phyloP scores from a whole-genome alignment of 108 stramenopile species.

The Discostella pseudostelligera region DNA sequence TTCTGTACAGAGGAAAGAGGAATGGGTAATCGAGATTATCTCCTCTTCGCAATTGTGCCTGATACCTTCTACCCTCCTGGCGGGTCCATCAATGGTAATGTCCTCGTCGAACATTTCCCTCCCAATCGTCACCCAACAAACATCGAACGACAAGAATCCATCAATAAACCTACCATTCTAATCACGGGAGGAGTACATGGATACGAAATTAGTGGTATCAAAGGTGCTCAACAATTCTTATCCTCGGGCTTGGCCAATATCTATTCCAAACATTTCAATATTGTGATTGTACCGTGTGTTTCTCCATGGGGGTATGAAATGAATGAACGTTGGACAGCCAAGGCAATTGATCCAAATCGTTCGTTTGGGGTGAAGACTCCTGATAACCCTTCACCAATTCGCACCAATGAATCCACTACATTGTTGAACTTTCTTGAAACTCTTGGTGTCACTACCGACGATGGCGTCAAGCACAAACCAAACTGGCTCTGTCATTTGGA shows the following conservation, averaged over 20 bases:
- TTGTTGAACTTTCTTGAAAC: conserved; percentile 23
- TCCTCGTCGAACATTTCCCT: conserved; percentile 24
- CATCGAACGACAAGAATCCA: background rate
- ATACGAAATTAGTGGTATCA: conserved; percentile 37
- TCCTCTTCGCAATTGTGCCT: no score
- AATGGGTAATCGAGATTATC: background rate
- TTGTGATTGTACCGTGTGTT: conserved; percentile 11
- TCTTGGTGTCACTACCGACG: background rate
- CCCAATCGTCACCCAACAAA: conserved; percentile 7
- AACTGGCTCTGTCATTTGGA: conserved; percentile 59
- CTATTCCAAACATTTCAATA: background rate
- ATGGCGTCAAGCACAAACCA: background rate
- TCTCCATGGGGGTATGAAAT: conserved; percentile 38
- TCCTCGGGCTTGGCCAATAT: background rate
- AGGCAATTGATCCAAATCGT: conserved; percentile 58
- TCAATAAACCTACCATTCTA: conserved; percentile 9
- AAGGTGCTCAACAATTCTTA: conserved; percentile 17
- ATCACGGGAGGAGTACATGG: conserved; percentile 46
- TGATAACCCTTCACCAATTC: background rate
- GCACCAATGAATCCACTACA: conserved; percentile 27
- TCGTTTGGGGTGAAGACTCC: conserved; percentile 25
- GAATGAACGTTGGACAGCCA: conserved; percentile 49
- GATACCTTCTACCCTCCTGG: no score
- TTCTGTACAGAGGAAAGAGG: background rate
- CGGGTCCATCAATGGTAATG: background rate